Conservation (phyloP, 2,329 filamentous ascomycete species). For the Raffaelea ambrosiae region DNA sequence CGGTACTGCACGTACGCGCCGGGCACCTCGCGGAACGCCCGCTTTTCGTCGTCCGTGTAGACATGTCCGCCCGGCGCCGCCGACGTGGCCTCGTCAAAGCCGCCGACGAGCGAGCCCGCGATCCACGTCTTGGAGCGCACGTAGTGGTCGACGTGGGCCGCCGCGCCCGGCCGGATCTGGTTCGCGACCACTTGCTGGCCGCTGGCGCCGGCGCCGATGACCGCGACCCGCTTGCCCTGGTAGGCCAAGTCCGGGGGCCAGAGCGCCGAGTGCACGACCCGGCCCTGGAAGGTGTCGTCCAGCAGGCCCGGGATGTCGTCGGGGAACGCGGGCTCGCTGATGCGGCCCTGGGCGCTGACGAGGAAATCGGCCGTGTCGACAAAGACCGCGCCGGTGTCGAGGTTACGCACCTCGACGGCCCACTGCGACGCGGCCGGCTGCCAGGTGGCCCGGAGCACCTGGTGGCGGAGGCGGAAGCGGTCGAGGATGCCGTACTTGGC, state of each 20-base stretch:
- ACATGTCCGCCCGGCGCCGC: background rate
- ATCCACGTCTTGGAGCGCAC: constrained; percentile 9
- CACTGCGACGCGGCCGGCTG: constrained; percentile 1
- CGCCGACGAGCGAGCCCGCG: constrained; percentile 2
- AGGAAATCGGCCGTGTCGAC: constrained; percentile 19
- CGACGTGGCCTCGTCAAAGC: background rate
- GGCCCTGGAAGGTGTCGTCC: background rate
- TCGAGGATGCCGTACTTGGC: constrained; percentile 2
- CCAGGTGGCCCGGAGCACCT: constrained; percentile 8
- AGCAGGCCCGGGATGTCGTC: constrained; percentile 4
- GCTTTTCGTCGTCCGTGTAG: background rate
- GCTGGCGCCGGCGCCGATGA: constrained; percentile 12
- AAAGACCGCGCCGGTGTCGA: constrained; percentile 20
- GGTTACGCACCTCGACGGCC: constrained; percentile 25
- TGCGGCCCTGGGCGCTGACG: constrained; percentile 2
- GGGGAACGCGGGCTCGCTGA: constrained; percentile 2
- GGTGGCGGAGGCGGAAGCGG: constrained; percentile 1
- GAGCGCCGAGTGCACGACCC: constrained; percentile 1
- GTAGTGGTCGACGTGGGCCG: constrained; percentile 8
- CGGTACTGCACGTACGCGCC: constrained; percentile 4
- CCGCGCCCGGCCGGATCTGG: background rate
- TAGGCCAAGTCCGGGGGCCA: constrained; percentile 1
- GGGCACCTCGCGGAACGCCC: background rate
- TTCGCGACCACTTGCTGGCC: constrained; percentile 9
- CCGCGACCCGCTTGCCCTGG: constrained; percentile 8